Evolutionary conservation across 2,329 filamentous ascomycete species (phyloP).

Genomic region (Ophiosphaerella herpotricha): DNA sequence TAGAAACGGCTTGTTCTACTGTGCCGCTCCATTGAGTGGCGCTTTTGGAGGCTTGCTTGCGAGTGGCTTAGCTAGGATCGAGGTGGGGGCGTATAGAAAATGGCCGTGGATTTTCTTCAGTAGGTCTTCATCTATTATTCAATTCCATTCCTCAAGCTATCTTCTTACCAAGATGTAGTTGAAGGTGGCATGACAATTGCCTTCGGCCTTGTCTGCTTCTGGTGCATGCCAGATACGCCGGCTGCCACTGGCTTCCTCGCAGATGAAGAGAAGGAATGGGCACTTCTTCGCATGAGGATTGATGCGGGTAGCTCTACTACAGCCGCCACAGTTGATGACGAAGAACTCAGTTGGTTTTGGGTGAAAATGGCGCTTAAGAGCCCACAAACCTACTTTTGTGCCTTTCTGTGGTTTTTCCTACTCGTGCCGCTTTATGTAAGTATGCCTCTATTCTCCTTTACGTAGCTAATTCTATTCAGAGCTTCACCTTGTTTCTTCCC

Average conservation of each 20-base stretch:
- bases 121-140: constrained; percentile 4
- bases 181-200: constrained; percentile 35
- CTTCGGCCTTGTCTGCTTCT: constrained; percentile 54
- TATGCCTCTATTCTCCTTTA: neutral
- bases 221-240: constrained; percentile 57
- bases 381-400: constrained; percentile 47
- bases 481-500: constrained; percentile 48
- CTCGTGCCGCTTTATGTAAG: constrained; percentile 52
- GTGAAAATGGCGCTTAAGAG: constrained; percentile 40
- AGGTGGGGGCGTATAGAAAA: constrained; percentile 42
- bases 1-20: constrained; percentile 46
- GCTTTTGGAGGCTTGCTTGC: constrained; percentile 52
- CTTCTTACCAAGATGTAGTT: constrained; percentile 30
- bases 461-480: constrained; percentile 11
- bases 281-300: constrained; percentile 32
- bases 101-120: constrained; percentile 40
- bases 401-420: constrained; percentile 41
- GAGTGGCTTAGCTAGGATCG: constrained; percentile 48
- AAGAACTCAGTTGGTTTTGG: constrained; percentile 50
- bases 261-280: constrained; percentile 32
- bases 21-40: constrained; percentile 45
- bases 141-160: no score
- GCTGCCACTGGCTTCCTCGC: constrained; percentile 40
- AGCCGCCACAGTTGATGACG: constrained; percentile 39
- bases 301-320: constrained; percentile 31